These are phyloP conservation scores for Malus hybrid DNA, from an alignment of 331 rosid genomes.

Conservation along the genomic window DNA sequence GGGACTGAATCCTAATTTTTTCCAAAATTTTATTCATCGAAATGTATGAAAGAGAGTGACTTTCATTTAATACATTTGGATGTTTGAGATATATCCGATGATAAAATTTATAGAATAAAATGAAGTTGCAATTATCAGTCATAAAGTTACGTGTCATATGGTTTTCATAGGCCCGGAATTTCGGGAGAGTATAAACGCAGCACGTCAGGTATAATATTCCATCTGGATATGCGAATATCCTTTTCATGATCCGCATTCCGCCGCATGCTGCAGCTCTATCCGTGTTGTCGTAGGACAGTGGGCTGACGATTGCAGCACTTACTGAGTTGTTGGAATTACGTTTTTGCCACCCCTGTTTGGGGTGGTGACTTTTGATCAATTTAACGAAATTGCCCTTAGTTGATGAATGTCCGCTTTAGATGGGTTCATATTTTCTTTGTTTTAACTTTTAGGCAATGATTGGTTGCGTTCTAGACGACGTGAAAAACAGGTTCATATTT, in stretches of 20 bases:
- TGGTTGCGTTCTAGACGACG: neutral
- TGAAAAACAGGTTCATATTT: too few relatives aligned
- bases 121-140: too few relatives aligned
- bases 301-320: neutral
- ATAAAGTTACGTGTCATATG: too few relatives aligned
- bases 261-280: neutral
- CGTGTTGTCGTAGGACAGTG: neutral
- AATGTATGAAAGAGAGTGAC: too few relatives aligned
- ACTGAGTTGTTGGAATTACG: neutral
- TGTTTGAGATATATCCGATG: too few relatives aligned
- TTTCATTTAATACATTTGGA: too few relatives aligned
- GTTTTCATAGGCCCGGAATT: neutral
- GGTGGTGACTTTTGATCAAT: neutral
- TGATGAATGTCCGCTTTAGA: neutral
- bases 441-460: neutral
- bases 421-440: neutral
- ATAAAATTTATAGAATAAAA: too few relatives aligned
- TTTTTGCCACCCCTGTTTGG: neutral
- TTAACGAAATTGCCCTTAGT: conserved; percentile 16
- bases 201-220: conserved; percentile 23
- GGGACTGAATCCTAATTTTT: too few relatives aligned
- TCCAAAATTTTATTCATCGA: too few relatives aligned
- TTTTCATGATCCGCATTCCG: neutral
- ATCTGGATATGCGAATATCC: conserved; percentile 33
- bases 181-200: neutral